phyloP scores from a whole-genome alignment of 2,329 filamentous ascomycete species.

The Exophiala xenobiotica region DNA sequence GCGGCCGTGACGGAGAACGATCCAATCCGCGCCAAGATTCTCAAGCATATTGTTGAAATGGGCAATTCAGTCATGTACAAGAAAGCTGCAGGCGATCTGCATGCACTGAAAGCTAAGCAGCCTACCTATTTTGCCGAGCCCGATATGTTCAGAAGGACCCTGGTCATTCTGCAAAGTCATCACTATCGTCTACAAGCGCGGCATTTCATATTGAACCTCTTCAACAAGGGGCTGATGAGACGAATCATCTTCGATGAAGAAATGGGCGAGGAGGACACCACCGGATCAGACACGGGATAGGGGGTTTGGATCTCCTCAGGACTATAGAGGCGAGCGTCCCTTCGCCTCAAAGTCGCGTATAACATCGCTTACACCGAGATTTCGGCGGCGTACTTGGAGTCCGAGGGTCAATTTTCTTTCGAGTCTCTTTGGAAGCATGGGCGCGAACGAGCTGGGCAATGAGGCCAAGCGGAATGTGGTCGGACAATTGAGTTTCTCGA shows the following conservation, averaged over 20 bases:
- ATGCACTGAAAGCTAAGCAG: slow-evolving; percentile 69
- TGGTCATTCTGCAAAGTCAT: slow-evolving; percentile 81
- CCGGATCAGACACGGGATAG: slow-evolving; percentile 27
- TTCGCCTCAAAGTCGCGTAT: neutral
- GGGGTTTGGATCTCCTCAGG: neutral
- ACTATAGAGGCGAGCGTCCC: neutral
- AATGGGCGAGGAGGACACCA: slow-evolving; percentile 16
- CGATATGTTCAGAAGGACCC: slow-evolving; percentile 77
- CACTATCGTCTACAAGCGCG: slow-evolving; percentile 85
- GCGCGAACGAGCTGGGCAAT: too few species aligned
- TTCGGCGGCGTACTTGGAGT: too few species aligned
- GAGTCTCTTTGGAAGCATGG: neutral
- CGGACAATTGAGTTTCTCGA: too few species aligned
- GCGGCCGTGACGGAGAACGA: slow-evolving; percentile 62
- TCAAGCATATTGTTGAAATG: slow-evolving; percentile 82
- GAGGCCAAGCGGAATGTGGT: too few species aligned
- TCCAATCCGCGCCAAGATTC: slow-evolving; percentile 67
- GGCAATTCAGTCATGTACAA: slow-evolving; percentile 93
- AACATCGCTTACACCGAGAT: neutral
- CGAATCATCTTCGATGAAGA: slow-evolving; percentile 76
- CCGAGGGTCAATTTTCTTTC: neutral
- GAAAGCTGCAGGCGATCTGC: slow-evolving; percentile 77
- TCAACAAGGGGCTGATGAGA: slow-evolving; percentile 84
- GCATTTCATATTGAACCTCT: slow-evolving; percentile 88
- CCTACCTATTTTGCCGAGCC: slow-evolving; percentile 72